Evolutionary conservation across 1,139 yeast genomes (phyloP).

Genomic region (Sugiyamaella novakii): DNA sequence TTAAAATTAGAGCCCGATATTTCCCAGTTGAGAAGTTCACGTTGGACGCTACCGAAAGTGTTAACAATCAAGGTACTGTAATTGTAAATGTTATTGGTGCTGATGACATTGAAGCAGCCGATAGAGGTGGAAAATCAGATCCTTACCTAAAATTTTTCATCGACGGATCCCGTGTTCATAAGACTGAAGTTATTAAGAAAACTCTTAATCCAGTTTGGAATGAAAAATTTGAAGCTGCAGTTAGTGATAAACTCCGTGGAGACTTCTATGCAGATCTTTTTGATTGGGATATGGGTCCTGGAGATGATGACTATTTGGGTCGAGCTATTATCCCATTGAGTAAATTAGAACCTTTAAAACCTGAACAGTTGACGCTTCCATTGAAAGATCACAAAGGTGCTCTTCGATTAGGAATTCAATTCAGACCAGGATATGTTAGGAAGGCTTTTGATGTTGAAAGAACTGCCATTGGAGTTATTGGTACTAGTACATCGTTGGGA

Average conservation of each 20-base stretch:
- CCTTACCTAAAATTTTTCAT: constrained; percentile 68
- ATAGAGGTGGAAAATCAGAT: constrained; percentile 88
- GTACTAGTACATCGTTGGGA: constrained; percentile 5
- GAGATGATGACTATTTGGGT: constrained; percentile 80
- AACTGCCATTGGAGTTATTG: constrained; percentile 25
- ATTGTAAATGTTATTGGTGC: constrained; percentile 67
- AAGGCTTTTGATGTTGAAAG: constrained; percentile 22
- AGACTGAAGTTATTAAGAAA: constrained; percentile 79
- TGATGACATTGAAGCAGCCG: constrained; percentile 75
- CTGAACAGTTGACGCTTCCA: constrained; percentile 55
- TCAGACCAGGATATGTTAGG: constrained; percentile 70
- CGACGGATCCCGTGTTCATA: constrained; percentile 63
- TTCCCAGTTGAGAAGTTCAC: constrained; percentile 65
- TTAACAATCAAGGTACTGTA: constrained; percentile 73
- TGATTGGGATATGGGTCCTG: constrained; percentile 95
- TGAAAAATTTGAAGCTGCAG: constrained; percentile 57
- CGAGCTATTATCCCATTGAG: constrained; percentile 59
- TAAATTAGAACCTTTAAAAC: constrained; percentile 60
- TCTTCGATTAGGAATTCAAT: constrained; percentile 58
- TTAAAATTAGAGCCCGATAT: constrained; percentile 71
- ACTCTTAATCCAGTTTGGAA: constrained; percentile 89
- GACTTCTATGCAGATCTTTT: constrained; percentile 52
- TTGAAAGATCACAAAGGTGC: constrained; percentile 59
- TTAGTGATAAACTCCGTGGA: constrained; percentile 64
- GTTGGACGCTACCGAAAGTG: constrained; percentile 74